Evolutionary conservation across 1,139 yeast species (phyloP), one percentile per base, ranked within the genome.

Genomic region (Pneumocystis sp.): DNA sequence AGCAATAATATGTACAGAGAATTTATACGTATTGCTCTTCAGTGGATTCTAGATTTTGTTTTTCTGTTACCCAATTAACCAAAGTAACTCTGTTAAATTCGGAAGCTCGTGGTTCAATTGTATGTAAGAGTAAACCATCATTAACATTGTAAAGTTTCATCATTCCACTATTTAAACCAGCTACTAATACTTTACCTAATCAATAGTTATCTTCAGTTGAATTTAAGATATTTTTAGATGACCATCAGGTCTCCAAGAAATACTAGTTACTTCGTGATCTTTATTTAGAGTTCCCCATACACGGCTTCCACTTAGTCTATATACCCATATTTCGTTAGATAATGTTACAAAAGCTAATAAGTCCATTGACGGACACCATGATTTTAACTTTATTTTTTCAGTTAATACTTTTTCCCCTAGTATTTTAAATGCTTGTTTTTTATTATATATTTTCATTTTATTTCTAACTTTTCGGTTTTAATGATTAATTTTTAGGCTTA

Each of bases 321-420:
- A 67, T 29, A 69, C 64, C 59, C 63, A 61, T 25, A 69, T 42
- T 45, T 68, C 63, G 19, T 42, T 50, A n/a, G 68, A 59, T 63
- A 65, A 68, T 35, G 70, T 64, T 39, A 68, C 64, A 45, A 69
- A 62, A 3, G 70, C 69, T 21, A 69, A 37, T 50, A 69, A 62
- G 61, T 69, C 71, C 71, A 69, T 69, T 12, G 67, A 62, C 8
- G 71, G 71, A 66, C 71, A 69, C 71, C 71, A 69, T 12, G 66
- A 61, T 40, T 68, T 60, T 61, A 69, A 50, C 15, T 21, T 63
- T 19, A 63, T 34, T 15, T 68, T 66, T n/a, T 63, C 61, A 42
- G 66, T 65, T 62, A 67, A 61, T 37, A 65, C 63, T 63, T 67
- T 67, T 61, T 69, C 69, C 45, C 62, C 59, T 7, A 68, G 63